phyloP scores from a whole-genome alignment of 2,329 filamentous ascomycete genomes.

The Paecilomyces fulvus region DNA sequence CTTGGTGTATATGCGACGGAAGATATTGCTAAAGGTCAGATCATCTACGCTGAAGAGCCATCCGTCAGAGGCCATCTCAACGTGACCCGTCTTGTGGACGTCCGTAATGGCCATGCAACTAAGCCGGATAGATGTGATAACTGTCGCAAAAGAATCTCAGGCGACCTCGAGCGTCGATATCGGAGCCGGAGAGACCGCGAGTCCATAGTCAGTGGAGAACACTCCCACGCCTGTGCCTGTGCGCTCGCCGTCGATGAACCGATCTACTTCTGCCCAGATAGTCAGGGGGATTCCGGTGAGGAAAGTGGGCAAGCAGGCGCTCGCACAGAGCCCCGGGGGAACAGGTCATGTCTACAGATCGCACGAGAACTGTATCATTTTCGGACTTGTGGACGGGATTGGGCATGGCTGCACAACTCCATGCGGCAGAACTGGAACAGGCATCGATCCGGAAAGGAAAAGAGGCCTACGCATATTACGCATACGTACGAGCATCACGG shows the following conservation, averaged over 20 bases:
- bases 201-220: conserved; percentile 1
- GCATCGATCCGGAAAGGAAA: not conserved
- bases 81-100: conserved; percentile 2
- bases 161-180: not conserved
- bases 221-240: conserved; percentile 6
- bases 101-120: not conserved
- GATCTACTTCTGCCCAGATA: conserved; percentile 7
- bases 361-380: conserved; percentile 21
- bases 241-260: not conserved
- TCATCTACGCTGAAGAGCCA: conserved; percentile 27
- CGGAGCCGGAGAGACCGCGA: not conserved
- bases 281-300: not conserved
- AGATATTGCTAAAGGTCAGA: conserved; percentile 14
- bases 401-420: conserved; percentile 26
- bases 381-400: conserved; percentile 21
- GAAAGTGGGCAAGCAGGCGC: not conserved
- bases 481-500: conserved; percentile 23
- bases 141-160: conserved; percentile 10
- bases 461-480: conserved; percentile 7
- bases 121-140: conserved; percentile 18
- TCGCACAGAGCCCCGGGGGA: not conserved
- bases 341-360: conserved; percentile 16
- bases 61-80: conserved; percentile 26
- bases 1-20: conserved; percentile 21
- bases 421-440: conserved; percentile 17